Evolutionary conservation across 768 basidiomycete species (phyloP), one percentile per base, ranked within the genome.

Genomic region (Suillus bovinus): DNA sequence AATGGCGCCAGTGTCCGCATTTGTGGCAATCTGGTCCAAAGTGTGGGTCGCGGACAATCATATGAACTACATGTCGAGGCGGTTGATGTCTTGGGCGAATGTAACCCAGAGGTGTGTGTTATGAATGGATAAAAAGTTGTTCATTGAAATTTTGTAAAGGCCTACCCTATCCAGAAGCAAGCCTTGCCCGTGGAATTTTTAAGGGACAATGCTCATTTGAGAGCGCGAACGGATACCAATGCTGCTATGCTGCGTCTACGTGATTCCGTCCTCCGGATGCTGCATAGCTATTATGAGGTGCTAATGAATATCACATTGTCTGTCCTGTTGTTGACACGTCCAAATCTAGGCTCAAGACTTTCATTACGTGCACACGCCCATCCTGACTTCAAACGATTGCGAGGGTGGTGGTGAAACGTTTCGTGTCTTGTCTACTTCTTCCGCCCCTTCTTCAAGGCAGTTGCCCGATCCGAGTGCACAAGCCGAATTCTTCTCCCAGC

Each of bases 401-500:
- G 97, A 99, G 80, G 97, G 96, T 14, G 96, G 91, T 8, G 96
- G 97, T 22, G 96, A 99, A 75, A 85, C 91, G 2, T 99, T 99
- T 74, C 82, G 84, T 7, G 79, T 96, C 34, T 78, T 81, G 2
- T 77, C 82, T 53, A 67, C 81, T 27, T 66, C 74, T 42, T 61
- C 71, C n/a, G 60, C 69, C 13, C 11, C 67, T 13, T 24, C 72
- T 7, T 59, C 67, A 49, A 24, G 22, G n/a, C 36, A 44, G 9
- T 56, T 67, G 20, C 60, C 65, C 38, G 46, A 61, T 67, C 34
- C 70, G 36, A 11, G 60, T 58, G n/a, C 64, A 57, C 58, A 64
- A 63, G 61, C 73, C 47, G 86, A 90, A 68, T 94, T 94, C 75
- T 94, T 96, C 76, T 81, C 82, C 27, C 81, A 80, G 33, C 86